Evolutionary conservation across 257 asterid species (phyloP).

Genomic region (Echium plantagineum): DNA sequence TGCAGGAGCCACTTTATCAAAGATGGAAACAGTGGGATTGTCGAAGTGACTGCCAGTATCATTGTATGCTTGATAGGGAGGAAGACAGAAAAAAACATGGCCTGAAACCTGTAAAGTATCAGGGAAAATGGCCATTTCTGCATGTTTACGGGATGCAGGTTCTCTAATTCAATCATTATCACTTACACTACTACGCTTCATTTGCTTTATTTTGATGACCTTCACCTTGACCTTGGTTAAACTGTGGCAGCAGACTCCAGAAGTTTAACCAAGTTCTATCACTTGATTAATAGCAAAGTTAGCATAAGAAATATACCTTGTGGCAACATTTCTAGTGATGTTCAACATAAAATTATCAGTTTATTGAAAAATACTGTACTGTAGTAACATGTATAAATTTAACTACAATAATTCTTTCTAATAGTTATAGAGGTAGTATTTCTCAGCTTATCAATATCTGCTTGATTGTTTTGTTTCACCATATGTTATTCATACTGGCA

Average conservation of each 20-base stretch:
- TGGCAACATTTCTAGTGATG: no score
- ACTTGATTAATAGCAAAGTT: no score
- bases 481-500: slow-evolving; percentile 16
- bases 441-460: slow-evolving; percentile 1
- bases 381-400: no score
- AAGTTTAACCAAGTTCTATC: no score
- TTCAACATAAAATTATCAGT: no score
- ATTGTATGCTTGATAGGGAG: slow-evolving; percentile 75
- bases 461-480: slow-evolving; percentile 7
- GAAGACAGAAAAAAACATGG: slow-evolving; percentile 60
- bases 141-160: slow-evolving; percentile 85
- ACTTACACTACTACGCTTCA: slow-evolving; percentile 4
- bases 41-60: slow-evolving; percentile 61
- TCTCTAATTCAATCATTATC: slow-evolving; percentile 4
- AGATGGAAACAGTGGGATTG: slow-evolving; percentile 92
- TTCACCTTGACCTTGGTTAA: no score
- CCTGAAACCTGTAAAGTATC: slow-evolving; percentile 62
- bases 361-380: no score
- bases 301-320: no score
- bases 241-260: no score
- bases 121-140: slow-evolving; percentile 76
- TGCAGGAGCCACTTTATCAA: slow-evolving; percentile 78
- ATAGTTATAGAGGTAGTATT: no score
- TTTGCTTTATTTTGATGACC: neutral
- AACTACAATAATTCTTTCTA: no score